Conservation (phyloP, 768 basidiomycete genomes). For the Chlorophyllum brunneum region DNA sequence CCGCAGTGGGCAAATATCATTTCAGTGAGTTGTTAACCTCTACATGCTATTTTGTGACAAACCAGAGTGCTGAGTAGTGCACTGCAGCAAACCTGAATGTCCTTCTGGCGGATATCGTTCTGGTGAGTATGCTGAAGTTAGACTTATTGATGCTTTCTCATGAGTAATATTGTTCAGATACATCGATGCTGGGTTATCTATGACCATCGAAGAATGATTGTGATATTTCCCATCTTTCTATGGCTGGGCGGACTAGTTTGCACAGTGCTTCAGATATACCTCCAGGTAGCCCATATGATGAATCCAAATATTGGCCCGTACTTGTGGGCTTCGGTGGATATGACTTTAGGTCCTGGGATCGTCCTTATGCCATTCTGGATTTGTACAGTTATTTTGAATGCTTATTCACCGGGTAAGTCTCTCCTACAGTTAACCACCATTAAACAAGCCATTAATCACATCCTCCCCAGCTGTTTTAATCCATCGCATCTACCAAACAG, state of each 20-base stretch:
- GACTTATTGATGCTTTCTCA: neutral
- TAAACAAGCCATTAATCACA: no score
- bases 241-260: neutral
- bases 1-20: neutral
- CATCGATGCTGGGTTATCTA: neutral
- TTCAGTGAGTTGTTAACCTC: neutral
- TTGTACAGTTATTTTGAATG: neutral
- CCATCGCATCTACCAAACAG: neutral
- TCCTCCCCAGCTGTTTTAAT: neutral
- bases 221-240: neutral
- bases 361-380: neutral
- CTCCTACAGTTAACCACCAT: no score
- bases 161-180: neutral
- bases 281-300: neutral
- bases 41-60: neutral
- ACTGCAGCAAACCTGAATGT: neutral
- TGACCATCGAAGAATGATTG: neutral
- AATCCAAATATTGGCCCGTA: slow-evolving; percentile 1
- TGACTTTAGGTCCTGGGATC: neutral
- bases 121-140: neutral
- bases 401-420: neutral
- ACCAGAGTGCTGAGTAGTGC: neutral
- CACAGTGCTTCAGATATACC: slow-evolving; percentile 1
- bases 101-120: neutral
- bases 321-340: neutral